Evolutionary conservation across 179 eudicot genomes (phyloP).

Genomic region (Dionaea muscipula): DNA sequence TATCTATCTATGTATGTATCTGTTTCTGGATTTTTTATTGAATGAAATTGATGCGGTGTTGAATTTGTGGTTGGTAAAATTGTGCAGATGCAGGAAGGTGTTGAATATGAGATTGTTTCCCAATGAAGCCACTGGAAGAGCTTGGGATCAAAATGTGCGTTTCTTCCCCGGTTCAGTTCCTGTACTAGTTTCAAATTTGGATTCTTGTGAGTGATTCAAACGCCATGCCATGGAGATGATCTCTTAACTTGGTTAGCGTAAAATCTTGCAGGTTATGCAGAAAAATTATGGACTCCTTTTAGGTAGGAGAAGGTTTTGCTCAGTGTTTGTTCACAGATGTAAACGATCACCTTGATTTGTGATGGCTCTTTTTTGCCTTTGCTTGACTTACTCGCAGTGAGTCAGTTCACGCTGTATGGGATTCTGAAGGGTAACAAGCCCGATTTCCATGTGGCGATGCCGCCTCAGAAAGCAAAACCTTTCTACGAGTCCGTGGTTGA

Average conservation of each 20-base stretch:
- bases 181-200: too few species aligned
- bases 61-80: not conserved
- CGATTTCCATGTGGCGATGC: constrained; percentile 97
- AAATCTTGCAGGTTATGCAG: constrained; percentile 69
- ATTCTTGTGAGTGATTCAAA: too few species aligned
- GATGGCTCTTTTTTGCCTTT: not conserved
- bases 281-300: constrained; percentile 60
- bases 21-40: not conserved
- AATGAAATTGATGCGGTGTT: too few species aligned
- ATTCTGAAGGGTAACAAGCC: constrained; percentile 96
- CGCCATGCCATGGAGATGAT: not conserved
- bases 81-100: constrained; percentile 72
- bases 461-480: constrained; percentile 69
- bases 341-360: not conserved
- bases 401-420: constrained; percentile 94
- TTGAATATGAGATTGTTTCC: constrained; percentile 85
- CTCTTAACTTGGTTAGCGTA: constrained; percentile 1
- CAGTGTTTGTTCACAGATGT: not conserved
- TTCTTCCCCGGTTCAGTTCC: too few species aligned
- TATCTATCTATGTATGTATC: constrained; percentile 4
- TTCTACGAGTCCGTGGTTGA: constrained; percentile 77
- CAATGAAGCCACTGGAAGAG: constrained; percentile 62
- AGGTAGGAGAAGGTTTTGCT: constrained; percentile 31
- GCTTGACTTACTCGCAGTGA: constrained; percentile 45
- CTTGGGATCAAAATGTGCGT: constrained; percentile 75